Conservation (phyloP, 164 flowering plant genomes). For the Euptelea pleiosperma region DNA sequence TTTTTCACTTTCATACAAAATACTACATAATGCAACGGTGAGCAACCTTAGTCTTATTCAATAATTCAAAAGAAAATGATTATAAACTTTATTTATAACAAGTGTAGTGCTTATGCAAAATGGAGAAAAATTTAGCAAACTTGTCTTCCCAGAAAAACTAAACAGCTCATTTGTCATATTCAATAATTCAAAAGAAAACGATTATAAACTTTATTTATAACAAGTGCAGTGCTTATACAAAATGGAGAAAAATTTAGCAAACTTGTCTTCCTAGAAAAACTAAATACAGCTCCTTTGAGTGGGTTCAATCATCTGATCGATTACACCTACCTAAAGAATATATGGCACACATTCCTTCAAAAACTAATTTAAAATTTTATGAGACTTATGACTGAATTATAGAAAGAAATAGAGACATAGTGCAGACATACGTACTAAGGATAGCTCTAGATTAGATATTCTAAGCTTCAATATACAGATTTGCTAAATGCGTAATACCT, state of each 20-base stretch:
- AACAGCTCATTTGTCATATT: too few relatives aligned
- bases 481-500: neutral
- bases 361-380: neutral
- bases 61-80: neutral
- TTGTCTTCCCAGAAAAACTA: conserved; percentile 80
- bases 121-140: conserved; percentile 29
- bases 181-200: too few relatives aligned
- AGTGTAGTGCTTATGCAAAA: neutral
- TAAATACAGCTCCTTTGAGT: conserved; percentile 85
- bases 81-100: neutral
- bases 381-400: neutral
- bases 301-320: conserved; percentile 92
- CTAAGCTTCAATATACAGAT: neutral
- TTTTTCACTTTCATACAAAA: conserved; percentile 2
- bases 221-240: too few relatives aligned
- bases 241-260: too few relatives aligned
- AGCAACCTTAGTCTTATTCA: neutral
- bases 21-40: neutral
- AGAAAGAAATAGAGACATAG: too few relatives aligned
- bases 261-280: too few relatives aligned
- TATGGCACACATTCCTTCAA: conserved; percentile 92
- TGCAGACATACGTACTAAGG: neutral
- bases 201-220: too few relatives aligned
- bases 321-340: conserved; percentile 83
- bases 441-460: too few relatives aligned